These are phyloP conservation scores for Cucurbita moschata DNA, from an alignment of 306 rosid species.

Conservation along the genomic window DNA sequence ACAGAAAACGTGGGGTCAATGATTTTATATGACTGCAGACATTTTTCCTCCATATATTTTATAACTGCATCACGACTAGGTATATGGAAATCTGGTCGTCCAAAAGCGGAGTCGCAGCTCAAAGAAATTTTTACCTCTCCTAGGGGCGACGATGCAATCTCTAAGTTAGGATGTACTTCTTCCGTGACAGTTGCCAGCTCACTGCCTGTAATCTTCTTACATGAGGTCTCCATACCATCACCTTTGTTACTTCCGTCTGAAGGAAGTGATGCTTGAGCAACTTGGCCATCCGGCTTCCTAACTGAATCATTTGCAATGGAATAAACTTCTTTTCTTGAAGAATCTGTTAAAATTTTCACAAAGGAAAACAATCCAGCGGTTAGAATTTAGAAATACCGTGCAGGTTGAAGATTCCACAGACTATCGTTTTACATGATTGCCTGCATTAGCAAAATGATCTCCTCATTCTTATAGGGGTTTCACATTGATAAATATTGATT, in stretches of 20 bases:
- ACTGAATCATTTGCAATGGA: conserved; percentile 18
- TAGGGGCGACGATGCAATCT: conserved; percentile 35
- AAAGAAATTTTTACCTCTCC: conserved; percentile 76
- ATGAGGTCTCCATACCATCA: conserved; percentile 16
- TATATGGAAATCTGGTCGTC: conserved; percentile 37
- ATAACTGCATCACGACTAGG: conserved; percentile 38
- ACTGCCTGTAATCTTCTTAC: conserved; percentile 16
- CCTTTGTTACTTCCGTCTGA: conserved; percentile 18
- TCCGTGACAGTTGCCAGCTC: conserved; percentile 19
- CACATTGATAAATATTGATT: not conserved
- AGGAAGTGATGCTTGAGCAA: conserved; percentile 15
- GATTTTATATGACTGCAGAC: conserved; percentile 49
- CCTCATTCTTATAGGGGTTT: not conserved
- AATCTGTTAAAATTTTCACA: conserved; percentile 27
- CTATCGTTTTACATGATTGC: not conserved
- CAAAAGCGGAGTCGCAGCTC: conserved; percentile 33
- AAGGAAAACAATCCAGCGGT: not conserved
- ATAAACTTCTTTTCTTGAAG: conserved; percentile 14
- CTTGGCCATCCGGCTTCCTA: conserved; percentile 22
- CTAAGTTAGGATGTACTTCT: conserved; percentile 26
- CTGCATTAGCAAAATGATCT: not conserved
- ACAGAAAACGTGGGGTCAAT: conserved; percentile 55
- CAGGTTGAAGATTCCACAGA: not conserved
- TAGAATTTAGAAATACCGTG: not conserved
- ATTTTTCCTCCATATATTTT: conserved; percentile 65